Evolutionary conservation across 768 basidiomycete species (phyloP).

Genomic region (Xerocomus brunneocitrinus): DNA sequence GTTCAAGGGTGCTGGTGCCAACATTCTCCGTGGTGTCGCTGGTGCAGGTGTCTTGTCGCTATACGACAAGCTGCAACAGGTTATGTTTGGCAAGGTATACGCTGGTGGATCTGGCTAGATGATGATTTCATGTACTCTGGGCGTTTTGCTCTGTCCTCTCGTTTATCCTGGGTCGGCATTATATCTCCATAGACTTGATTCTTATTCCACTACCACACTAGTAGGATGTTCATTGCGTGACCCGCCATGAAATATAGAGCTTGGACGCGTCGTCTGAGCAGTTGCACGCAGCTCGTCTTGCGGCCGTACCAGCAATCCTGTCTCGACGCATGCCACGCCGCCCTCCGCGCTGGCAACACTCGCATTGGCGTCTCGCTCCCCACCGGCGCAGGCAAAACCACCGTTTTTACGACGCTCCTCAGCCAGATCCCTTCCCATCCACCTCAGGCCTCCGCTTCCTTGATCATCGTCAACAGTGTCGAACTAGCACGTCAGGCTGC

Average conservation of each 20-base stretch:
- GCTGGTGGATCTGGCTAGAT: constrained; percentile 64
- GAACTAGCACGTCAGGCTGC: constrained; percentile 90
- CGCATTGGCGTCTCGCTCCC: constrained; percentile 83
- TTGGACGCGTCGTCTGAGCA: not conserved
- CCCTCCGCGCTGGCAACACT: constrained; percentile 60
- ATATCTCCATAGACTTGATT: constrained; percentile 33
- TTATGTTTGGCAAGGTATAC: constrained; percentile 99
- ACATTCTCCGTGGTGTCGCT: constrained; percentile 97
- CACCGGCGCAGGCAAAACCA: constrained; percentile 86
- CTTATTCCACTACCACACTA: constrained; percentile 25
- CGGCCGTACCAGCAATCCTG: constrained; percentile 90
- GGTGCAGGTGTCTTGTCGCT: constrained; percentile 99
- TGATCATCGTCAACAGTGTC: constrained; percentile 86
- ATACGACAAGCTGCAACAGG: constrained; percentile 96
- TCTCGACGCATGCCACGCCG: constrained; percentile 68
- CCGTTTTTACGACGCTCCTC: constrained; percentile 83
- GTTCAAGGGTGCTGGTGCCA: constrained; percentile 98
- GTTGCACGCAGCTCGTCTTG: constrained; percentile 32
- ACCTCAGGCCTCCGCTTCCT: constrained; percentile 49
- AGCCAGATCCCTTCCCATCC: constrained; percentile 51
- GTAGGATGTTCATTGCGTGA: constrained; percentile 1
- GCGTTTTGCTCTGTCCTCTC: constrained; percentile 30
- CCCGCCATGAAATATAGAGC: not conserved
- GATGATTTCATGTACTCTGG: constrained; percentile 16
- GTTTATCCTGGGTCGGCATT: constrained; percentile 14